Base-by-base conservation (phyloP, 208 protist genomes). In the Crithidia thermophila region DNA sequence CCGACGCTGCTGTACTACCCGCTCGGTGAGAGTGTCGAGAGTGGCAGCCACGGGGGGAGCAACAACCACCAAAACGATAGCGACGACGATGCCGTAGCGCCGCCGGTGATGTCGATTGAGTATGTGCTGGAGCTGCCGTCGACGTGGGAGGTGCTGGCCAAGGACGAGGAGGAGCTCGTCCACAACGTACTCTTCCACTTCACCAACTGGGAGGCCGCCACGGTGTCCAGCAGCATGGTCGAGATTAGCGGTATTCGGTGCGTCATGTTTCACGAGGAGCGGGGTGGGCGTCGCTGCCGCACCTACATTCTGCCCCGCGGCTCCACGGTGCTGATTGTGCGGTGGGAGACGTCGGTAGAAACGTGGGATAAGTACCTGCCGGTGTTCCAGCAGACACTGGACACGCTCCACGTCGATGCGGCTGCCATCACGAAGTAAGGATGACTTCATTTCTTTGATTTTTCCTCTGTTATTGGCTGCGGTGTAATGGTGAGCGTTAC, bases 141-240 rank as follows among this genome's bases (percentile, higher is more conserved):
- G 6, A 84, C 80, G 43, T 90, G 84, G 84, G 73, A 85, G 58
- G 47, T 46, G 8, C 59, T 57, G 14, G 43, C 72, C 33, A 57
- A 66, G 36, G 78, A 75, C 43, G 80, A 86, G 7, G 81, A 90
- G 37, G 81, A 82, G 52, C 65, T 90, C 21, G 61, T 80, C 0
- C 84, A 87, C 64, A 87, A 85, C 60, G 84, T 86, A 4, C 45
- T 79, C 16, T 85, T 85, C 37, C 84, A 90, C 67, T 81, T 86
- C 67, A 87, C 84, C 16, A 72, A 81, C 47, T 82, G 78, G 77
- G 75, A 76, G 25, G 57, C 51, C 0, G 55, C 67, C 14, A 47
- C 52, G 57, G 67, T 79, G 40, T 51, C 68, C 4, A 79, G 70
- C 34, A 71, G 57, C 4, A 51, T 84, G 43, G 58, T 58, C 28